phyloP scores from a whole-genome alignment of 345 rosid species.

The Draba incana region DNA sequence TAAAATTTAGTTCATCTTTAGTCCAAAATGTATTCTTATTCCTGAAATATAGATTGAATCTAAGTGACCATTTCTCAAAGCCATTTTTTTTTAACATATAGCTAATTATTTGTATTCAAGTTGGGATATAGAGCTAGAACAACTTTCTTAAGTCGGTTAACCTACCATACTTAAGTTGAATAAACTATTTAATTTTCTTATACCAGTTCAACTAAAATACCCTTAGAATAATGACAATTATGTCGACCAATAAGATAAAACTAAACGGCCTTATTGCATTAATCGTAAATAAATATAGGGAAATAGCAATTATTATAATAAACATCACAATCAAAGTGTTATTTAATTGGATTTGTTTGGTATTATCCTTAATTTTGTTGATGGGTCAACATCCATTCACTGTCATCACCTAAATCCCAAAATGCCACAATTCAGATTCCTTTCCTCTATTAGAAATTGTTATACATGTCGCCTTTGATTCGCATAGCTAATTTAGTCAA shows the following conservation, averaged over 20 bases:
- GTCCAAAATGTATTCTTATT: neutral
- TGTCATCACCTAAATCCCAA: slow-evolving; percentile 89
- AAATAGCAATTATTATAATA: slow-evolving; percentile 12
- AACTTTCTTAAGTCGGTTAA: slow-evolving; percentile 34
- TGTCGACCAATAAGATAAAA: slow-evolving; percentile 38
- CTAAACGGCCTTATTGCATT: slow-evolving; percentile 34
- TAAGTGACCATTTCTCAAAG: neutral
- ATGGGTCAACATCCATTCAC: slow-evolving; percentile 90
- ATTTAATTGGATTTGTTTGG: slow-evolving; percentile 70
- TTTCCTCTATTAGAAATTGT: slow-evolving; percentile 52
- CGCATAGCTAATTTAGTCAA: slow-evolving; percentile 33
- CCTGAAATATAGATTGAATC: neutral
- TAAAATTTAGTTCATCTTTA: neutral
- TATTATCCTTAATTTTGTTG: slow-evolving; percentile 85
- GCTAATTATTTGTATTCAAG: neutral
- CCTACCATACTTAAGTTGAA: slow-evolving; percentile 41
- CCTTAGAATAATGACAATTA: slow-evolving; percentile 47
- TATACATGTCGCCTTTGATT: slow-evolving; percentile 28
- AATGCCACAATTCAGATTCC: slow-evolving; percentile 77
- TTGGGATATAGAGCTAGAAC: slow-evolving; percentile 17
- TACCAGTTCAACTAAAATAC: slow-evolving; percentile 52
- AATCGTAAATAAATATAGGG: slow-evolving; percentile 21
- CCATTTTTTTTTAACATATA: neutral
- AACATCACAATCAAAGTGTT: slow-evolving; percentile 39
- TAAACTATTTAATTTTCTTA: slow-evolving; percentile 43